A percentile compares a stretch with the other conserved stretches of the same genome.
Evolutionary conservation across 441 rosid genomes (phyloP).

Genomic region (Sinapis alba): DNA sequence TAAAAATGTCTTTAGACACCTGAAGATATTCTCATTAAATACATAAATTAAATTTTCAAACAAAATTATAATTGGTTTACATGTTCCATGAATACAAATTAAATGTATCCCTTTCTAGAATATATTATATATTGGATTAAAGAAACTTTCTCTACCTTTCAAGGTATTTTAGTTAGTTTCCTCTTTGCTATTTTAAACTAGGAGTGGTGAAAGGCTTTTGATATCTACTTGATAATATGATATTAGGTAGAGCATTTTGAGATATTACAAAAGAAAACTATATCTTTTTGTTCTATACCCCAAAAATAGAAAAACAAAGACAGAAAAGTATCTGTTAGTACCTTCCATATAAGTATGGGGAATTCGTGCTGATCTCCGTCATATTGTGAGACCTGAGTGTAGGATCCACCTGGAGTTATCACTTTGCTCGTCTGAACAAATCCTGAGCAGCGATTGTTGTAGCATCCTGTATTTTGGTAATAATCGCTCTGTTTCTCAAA

Average conservation of each 20-base stretch:
- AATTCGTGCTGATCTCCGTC: constrained; percentile 41
- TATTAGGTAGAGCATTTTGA: background rate
- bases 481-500: constrained; percentile 17
- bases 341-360: constrained; percentile 51
- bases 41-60: background rate
- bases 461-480: constrained; percentile 46
- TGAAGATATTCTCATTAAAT: background rate
- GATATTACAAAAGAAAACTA: background rate
- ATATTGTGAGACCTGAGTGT: constrained; percentile 32
- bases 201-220: background rate
- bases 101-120: background rate
- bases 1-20: too few species aligned
- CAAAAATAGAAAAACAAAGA: background rate
- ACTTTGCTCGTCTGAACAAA: constrained; percentile 43
- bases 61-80: background rate
- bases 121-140: background rate
- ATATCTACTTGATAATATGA: background rate
- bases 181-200: background rate
- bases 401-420: constrained; percentile 50
- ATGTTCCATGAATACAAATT: background rate
- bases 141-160: background rate
- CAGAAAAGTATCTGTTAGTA: background rate
- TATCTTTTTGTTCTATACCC: background rate
- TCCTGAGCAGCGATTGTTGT: constrained; percentile 12
- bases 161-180: background rate